Base-by-base conservation (phyloP, 148 eudicot species). In the Vaccinium myrtillus region DNA sequence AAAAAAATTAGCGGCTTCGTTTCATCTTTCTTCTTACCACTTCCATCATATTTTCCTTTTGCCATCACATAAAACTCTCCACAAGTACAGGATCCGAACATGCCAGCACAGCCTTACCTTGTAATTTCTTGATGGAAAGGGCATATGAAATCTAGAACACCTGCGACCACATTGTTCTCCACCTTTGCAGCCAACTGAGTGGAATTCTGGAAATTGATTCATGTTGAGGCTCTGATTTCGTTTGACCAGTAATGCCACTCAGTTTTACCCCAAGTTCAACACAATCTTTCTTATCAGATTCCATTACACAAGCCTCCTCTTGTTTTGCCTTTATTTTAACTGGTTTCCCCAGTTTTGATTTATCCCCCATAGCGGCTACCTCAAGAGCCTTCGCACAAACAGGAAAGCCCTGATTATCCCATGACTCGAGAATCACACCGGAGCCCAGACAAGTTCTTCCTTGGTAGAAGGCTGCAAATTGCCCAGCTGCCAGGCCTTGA, bases 401-500 rank as follows among this genome's bases (percentile, higher is more conserved):
- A 15, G 98, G 96, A 83, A 93, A 97, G 46, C 94, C 96, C 81
- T 89, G 87, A 77, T 94, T 94, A 74, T 95, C 98, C 94, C 96
- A 93, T 21, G 96, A 92, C 84, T 95, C 96, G 61, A 97, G 88
- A 65, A 97, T 95, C 79, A 97, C 89, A 32, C 99, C 99, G 55
- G 99, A 95, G 78, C 99, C 99, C 32, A 95, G 89, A 89, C 98
- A 97, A 8, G 84, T 65, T 21, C 77, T 87, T 79, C 83, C 94
- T 75, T 90, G 87, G 87, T 97, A 97, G 89, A 97, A 97, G 53
- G 98, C 99, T 21, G 96, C 93, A 88, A 92, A 97, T 85, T 97
- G 99, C 48, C 99, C 99, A 6, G 99, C 98, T 82, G 99, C 98
- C 81, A 97, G 89, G 77, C 99, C 99, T 86, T 97, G 99, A 91